Percentiles rank a stretch among this genome's conserved stretches.
Conservation (phyloP, 495 filamentous ascomycete species). For the Aspergillus ellipticus region DNA sequence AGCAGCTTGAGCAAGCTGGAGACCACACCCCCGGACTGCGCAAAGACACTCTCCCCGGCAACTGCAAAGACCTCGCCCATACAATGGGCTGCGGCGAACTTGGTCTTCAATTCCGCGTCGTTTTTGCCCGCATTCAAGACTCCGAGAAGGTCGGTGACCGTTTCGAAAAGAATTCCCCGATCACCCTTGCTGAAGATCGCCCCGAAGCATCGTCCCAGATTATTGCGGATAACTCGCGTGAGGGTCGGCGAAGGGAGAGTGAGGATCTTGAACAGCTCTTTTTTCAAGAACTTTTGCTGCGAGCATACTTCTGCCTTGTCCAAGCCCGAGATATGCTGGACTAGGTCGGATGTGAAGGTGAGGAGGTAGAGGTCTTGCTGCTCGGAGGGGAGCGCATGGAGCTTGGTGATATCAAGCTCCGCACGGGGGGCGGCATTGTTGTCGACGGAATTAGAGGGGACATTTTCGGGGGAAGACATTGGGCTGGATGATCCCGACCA, state of each 20-base stretch:
- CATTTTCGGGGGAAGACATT: slow-evolving; percentile 41
- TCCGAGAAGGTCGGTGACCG: slow-evolving; percentile 79
- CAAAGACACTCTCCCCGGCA: slow-evolving; percentile 91
- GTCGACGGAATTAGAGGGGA: slow-evolving; percentile 24
- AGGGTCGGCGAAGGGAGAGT: slow-evolving; percentile 79
- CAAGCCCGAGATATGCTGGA: slow-evolving; percentile 71
- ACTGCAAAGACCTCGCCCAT: slow-evolving; percentile 83
- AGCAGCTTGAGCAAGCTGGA: slow-evolving; percentile 70
- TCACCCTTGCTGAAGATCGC: slow-evolving; percentile 85
- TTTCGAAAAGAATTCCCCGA: slow-evolving; percentile 87
- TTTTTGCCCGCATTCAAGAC: slow-evolving; percentile 74
- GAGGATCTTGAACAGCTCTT: slow-evolving; percentile 86
- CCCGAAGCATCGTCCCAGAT: slow-evolving; percentile 77
- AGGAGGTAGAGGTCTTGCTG: slow-evolving; percentile 94
- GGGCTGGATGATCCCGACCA: slow-evolving; percentile 17
- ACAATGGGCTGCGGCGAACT: slow-evolving; percentile 86
- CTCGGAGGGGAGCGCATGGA: slow-evolving; percentile 86
- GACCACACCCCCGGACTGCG: slow-evolving; percentile 70
- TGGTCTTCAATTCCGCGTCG: slow-evolving; percentile 70
- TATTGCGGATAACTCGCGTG: slow-evolving; percentile 85
- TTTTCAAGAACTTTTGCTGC: slow-evolving; percentile 84
- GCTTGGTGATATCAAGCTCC: slow-evolving; percentile 81
- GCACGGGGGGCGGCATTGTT: slow-evolving; percentile 35
- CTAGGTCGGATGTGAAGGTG: slow-evolving; percentile 80
- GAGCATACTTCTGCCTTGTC: slow-evolving; percentile 74